phyloP scores from a whole-genome alignment of 352 stramenopile genomes.

The Phytophthora pseudosyringae region DNA sequence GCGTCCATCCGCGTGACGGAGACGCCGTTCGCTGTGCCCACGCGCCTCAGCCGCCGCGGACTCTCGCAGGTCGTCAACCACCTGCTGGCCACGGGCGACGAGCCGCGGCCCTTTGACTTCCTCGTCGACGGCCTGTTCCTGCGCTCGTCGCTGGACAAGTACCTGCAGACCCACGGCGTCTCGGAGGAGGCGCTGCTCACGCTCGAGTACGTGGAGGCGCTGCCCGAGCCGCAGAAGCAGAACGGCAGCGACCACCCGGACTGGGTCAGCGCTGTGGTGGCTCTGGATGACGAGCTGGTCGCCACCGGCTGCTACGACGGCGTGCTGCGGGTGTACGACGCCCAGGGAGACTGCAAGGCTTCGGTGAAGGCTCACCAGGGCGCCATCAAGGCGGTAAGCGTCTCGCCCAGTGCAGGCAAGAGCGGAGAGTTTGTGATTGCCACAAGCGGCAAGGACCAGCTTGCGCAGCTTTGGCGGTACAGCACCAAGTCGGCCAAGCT shows the following conservation, averaged over 20 bases:
- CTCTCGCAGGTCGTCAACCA: slow-evolving; percentile 93
- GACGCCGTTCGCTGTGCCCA: slow-evolving; percentile 89
- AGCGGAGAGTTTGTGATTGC: slow-evolving; percentile 62
- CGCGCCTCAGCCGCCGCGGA: slow-evolving; percentile 74
- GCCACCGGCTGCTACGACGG: slow-evolving; percentile 90
- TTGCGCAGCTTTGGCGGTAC: slow-evolving; percentile 73
- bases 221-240: slow-evolving; percentile 75
- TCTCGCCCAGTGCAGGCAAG: slow-evolving; percentile 28
- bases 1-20: slow-evolving; percentile 88
- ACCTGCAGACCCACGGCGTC: slow-evolving; percentile 63
- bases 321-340: slow-evolving; percentile 81
- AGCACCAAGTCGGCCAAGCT: slow-evolving; percentile 44
- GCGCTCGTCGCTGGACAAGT: slow-evolving; percentile 80
- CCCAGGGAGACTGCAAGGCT: slow-evolving; percentile 51
- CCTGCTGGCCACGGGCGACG: slow-evolving; percentile 59
- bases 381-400: slow-evolving; percentile 71
- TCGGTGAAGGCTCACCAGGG: slow-evolving; percentile 81
- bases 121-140: slow-evolving; percentile 80
- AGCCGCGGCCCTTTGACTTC: slow-evolving; percentile 86
- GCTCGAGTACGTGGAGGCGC: slow-evolving; percentile 90
- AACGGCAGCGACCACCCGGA: slow-evolving; percentile 78
- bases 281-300: slow-evolving; percentile 49
- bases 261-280: slow-evolving; percentile 85
- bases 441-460: slow-evolving; percentile 82
- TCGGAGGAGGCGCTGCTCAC: slow-evolving; percentile 87